Evolutionary conservation across 768 basidiomycete genomes (phyloP).

Genomic region (Calocybe cyanea): DNA sequence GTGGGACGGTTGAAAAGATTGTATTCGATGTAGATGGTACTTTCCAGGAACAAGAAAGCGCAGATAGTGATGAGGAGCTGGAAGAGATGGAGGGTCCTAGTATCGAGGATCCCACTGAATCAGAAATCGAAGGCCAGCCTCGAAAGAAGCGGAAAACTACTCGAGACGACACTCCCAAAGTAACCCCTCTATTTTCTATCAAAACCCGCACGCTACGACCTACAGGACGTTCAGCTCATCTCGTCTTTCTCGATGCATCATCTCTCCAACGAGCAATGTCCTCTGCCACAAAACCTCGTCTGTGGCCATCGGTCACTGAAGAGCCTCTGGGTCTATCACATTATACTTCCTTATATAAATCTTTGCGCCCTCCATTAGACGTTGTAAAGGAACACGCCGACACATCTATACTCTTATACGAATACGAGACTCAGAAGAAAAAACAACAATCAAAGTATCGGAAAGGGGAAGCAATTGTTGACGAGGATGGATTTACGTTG

Average conservation of each 20-base stretch:
- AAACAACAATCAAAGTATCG: constrained; percentile 63
- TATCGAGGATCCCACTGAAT: constrained; percentile 12
- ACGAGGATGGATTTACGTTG: constrained; percentile 93
- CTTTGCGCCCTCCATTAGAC: constrained; percentile 74
- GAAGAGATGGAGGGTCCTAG: constrained; percentile 25
- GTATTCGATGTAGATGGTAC: constrained; percentile 52
- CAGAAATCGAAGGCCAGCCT: constrained; percentile 30
- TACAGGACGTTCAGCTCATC: constrained; percentile 67
- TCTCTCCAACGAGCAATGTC: constrained; percentile 67
- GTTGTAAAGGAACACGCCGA: constrained; percentile 77
- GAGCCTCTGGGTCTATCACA: constrained; percentile 70
- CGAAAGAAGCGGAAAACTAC: constrained; percentile 37
- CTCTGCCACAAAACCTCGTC: constrained; percentile 45
- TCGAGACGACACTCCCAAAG: constrained; percentile 41
- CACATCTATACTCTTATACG: constrained; percentile 71
- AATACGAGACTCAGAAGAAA: constrained; percentile 60
- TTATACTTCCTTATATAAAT: constrained; percentile 59
- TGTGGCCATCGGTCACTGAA: constrained; percentile 57
- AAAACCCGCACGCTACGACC: constrained; percentile 54
- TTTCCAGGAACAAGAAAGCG: constrained; percentile 37
- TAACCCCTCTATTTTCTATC: constrained; percentile 56
- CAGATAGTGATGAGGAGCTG: constrained; percentile 37
- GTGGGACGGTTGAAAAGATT: constrained; percentile 75
- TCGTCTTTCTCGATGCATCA: constrained; percentile 66
- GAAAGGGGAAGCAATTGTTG: constrained; percentile 86